Evolutionary conservation across 2,329 filamentous ascomycete genomes (phyloP), one percentile per base, ranked within the genome.

Genomic region (Fusarium coffeatum): DNA sequence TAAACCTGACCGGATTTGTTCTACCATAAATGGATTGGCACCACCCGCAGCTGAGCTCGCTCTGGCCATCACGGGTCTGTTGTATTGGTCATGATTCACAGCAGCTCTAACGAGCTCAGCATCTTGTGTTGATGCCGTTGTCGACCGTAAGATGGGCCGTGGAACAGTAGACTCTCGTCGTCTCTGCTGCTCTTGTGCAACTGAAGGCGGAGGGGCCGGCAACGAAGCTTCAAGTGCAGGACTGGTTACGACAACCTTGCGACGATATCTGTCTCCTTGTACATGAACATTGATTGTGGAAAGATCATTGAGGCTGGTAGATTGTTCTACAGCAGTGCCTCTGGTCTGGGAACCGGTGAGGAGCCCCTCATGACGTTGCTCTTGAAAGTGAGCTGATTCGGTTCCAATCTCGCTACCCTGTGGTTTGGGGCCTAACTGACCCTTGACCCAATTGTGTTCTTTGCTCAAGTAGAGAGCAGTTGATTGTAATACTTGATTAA

Each of bases 161-260:
- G 78, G 76, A 16, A 69, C 64, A 7, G 43, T 63, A 5, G 71
- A 71, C 50, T 76, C 77, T 34, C 81, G 74, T 28, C 81, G 76
- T 23, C 76, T 76, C 15, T 71, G 66, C 62, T 81, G 78, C 63
- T 83, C 81, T 48, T 82, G 77, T 47, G 76, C 65, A 32, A 81
- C 59, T 1, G 80, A 80, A n/a, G 72, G 77, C 8, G 77, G 75
- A 8, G 65, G 66, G 4, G 66, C 74, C 5, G 74, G 74, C 11
- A 72, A 72, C n/a, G 60, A 20, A 6, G 57, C 48, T 28, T 72
- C 59, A 9, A 59, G 49, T 28, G 66, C 66, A 2, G 79, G 79
- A 49, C 78, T 80, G 41, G 76, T 63, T n/a, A 82, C 75, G 23
- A 76, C 65, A 9, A 81, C 79, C 43, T 72, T 78, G 49, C 77